Evolutionary conservation across 2,329 filamentous ascomycete species (phyloP).

Genomic region (Dactylellina parvicollis): DNA sequence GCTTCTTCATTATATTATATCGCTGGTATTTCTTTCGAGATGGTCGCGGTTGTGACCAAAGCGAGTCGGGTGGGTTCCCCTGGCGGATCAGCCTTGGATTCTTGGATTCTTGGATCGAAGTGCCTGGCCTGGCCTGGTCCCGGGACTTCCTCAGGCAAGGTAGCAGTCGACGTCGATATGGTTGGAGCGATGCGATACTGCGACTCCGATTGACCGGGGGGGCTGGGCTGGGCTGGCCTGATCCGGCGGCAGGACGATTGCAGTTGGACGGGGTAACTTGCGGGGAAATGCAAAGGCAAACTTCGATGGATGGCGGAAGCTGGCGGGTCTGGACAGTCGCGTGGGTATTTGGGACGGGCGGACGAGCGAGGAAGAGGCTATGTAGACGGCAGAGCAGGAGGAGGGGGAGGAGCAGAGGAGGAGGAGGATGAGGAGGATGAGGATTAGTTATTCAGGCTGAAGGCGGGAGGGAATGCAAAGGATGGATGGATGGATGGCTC

Average conservation of each 20-base stretch:
- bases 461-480: background rate
- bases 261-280: too few relatives aligned
- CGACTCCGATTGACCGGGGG: too few relatives aligned
- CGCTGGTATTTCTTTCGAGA: background rate
- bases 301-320: too few relatives aligned
- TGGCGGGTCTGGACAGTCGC: background rate
- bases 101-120: background rate
- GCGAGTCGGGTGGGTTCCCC: background rate
- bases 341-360: background rate
- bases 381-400: background rate
- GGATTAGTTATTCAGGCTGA: conserved; percentile 16
- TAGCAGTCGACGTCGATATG: too few relatives aligned
- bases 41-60: background rate
- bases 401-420: background rate
- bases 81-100: background rate
- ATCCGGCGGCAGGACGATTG: too few relatives aligned
- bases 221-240: too few relatives aligned
- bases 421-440: background rate
- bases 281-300: too few relatives aligned
- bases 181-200: too few relatives aligned
- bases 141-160: background rate
- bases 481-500: background rate
- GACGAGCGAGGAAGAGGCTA: background rate
- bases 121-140: background rate
- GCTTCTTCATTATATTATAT: conserved; percentile 34